A percentile compares a stretch with the other conserved stretches of the same genome.
Evolutionary conservation across 1,284 basidiomycete species (phyloP).

Genomic region (Heterobasidion parviporum): DNA sequence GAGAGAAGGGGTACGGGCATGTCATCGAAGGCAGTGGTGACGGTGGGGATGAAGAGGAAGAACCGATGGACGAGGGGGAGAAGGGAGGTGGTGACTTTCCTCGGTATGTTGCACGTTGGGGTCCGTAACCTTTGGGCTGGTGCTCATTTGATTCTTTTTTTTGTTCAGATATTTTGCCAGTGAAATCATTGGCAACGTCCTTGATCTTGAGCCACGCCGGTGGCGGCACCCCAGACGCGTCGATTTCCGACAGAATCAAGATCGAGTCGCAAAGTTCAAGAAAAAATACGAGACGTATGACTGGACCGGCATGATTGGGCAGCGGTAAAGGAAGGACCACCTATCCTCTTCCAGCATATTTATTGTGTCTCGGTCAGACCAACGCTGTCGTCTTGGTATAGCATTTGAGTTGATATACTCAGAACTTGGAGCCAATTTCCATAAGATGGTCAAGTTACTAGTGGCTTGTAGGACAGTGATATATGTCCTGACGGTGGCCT

Average conservation of each 20-base stretch:
- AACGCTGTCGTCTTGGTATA: too few species aligned
- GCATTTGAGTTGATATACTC: too few species aligned
- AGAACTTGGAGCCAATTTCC: too few species aligned
- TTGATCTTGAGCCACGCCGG: conserved; percentile 81
- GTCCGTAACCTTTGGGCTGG: conserved; percentile 1
- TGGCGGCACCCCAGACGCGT: conserved; percentile 80
- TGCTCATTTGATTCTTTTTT: neutral
- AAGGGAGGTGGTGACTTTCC: conserved; percentile 87
- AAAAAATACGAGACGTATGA: conserved; percentile 66
- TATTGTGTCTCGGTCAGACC: too few species aligned
- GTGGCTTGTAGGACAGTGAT: too few species aligned
- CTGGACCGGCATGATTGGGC: conserved; percentile 68
- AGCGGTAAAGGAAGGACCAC: neutral
- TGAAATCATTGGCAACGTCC: conserved; percentile 89
- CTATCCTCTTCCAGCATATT: too few species aligned
- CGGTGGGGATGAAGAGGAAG: conserved; percentile 53
- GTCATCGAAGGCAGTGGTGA: conserved; percentile 87
- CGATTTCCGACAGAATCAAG: conserved; percentile 64
- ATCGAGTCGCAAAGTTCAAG: conserved; percentile 62
- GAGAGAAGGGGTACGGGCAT: conserved; percentile 95
- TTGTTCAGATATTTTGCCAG: conserved; percentile 81
- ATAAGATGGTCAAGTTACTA: too few species aligned
- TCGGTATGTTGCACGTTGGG: conserved; percentile 40
- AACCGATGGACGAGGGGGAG: conserved; percentile 70
- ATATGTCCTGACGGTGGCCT: too few species aligned